Base-by-base conservation (phyloP, 2,329 filamentous ascomycete species). In the Colletotrichum lini region DNA sequence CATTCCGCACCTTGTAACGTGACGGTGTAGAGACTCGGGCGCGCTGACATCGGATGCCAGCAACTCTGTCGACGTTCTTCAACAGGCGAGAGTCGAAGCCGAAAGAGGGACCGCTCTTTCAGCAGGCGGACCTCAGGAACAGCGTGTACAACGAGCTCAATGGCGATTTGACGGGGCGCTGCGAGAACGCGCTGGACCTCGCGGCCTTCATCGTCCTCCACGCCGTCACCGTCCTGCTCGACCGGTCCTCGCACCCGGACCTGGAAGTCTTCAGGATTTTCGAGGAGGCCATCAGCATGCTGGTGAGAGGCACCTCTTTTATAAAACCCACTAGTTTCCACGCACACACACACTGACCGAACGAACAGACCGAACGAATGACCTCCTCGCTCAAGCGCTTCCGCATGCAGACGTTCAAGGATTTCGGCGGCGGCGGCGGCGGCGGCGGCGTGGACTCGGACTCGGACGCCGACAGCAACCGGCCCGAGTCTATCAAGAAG, bases 81-180 rank as follows among this genome's bases (percentile, higher is more conserved):
- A 85, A 87, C 0, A 87, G 84, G 60, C 82, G 88, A 30, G 86
- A 90, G 67, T 88, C 87, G 1, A 84, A 85, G 45, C 85, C 86
- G 0, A 85, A 84, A 2, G 88, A 90, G 72, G 87, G 88, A 0
- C 86, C 87, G 0, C 74, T 89, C 0, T 89, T 88, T 60, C 86
- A 89, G 54, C 88, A 91, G 74, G 89, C 88, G 1, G 90, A 92
- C 74, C 80, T 92, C 3, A 83, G 89, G 4, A 90, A 90, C 73
- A 91, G 88, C 73, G 86, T 92, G 35, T 91, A 91, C 75, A 90
- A 91, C 73, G 90, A 92, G 73, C 80, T 92, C 13, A 92, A 92
- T 62, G 89, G 90, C 0, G 90, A 92, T 73, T 82, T 90, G 21
- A 90, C 90, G 0, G 86, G 88, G 1, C 85, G 88, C 9, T 92